phyloP scores from a whole-genome alignment of 2,329 filamentous ascomycete species.

The Zymoseptoria pseudotritici region DNA sequence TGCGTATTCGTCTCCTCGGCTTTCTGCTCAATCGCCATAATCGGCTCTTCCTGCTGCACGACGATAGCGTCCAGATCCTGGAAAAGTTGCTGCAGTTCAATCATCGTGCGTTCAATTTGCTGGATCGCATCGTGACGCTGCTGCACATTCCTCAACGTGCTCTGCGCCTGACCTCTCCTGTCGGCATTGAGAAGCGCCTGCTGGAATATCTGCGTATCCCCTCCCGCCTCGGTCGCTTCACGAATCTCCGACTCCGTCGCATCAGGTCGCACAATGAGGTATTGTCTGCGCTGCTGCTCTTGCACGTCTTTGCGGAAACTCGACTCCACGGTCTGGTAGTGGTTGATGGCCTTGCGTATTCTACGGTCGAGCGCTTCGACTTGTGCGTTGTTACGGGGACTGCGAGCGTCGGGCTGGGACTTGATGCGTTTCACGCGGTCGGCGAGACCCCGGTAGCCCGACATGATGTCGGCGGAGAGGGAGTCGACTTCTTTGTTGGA shows the following conservation, averaged over 20 bases:
- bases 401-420: constrained; percentile 64
- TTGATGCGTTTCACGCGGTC: constrained; percentile 77
- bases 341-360: constrained; percentile 71
- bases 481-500: constrained; percentile 61
- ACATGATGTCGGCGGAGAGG: constrained; percentile 73
- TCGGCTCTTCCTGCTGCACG: constrained; percentile 73
- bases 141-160: constrained; percentile 70
- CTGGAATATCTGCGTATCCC: constrained; percentile 74
- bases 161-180: constrained; percentile 71
- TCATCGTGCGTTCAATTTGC: constrained; percentile 87
- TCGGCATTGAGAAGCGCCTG: constrained; percentile 77
- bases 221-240: constrained; percentile 64
- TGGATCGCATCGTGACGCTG: constrained; percentile 79
- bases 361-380: constrained; percentile 73
- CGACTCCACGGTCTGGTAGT: constrained; percentile 73
- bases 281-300: constrained; percentile 81
- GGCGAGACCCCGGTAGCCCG: constrained; percentile 69
- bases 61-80: constrained; percentile 81
- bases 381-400: constrained; percentile 67
- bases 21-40: constrained; percentile 77
- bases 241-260: constrained; percentile 69
- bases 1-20: constrained; percentile 79
- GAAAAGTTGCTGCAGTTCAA: constrained; percentile 80
- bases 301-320: constrained; percentile 72
- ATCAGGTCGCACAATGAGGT: constrained; percentile 68